Conservation (phyloP, 192 early-diverging fungal species). For the Backusella circina region DNA sequence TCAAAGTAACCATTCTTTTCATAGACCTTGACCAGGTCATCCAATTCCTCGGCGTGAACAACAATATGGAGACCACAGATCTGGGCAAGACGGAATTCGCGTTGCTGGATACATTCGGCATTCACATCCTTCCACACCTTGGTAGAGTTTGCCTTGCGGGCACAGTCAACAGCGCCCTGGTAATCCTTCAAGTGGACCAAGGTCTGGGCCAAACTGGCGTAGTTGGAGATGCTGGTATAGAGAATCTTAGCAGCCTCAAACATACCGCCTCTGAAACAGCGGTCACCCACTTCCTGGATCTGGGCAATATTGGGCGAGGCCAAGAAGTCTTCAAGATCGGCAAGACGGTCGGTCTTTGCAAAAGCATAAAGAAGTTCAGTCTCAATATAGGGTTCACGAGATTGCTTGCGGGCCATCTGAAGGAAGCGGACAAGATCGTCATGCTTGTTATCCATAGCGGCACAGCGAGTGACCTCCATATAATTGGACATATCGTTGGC, state of each 20-base stretch:
- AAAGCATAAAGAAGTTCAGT: conserved; percentile 94
- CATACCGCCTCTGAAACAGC: conserved; percentile 91
- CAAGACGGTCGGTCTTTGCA: conserved; percentile 89
- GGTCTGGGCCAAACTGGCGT: conserved; percentile 96
- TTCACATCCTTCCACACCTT: conserved; percentile 99
- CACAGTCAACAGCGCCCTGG: conserved; percentile 96
- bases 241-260: conserved; percentile 93
- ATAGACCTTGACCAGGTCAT: conserved; percentile 84
- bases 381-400: conserved; percentile 94
- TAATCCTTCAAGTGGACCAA: conserved; percentile 94
- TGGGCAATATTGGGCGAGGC: conserved; percentile 91
- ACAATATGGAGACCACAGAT: conserved; percentile 96
- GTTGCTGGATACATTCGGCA: conserved; percentile 90
- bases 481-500: conserved; percentile 91
- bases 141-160: conserved; percentile 96
- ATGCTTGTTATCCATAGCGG: conserved; percentile 81
- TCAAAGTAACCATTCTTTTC: conserved; percentile 87
- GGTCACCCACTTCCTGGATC: conserved; percentile 89
- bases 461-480: conserved; percentile 82
- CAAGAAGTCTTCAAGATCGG: conserved; percentile 95
- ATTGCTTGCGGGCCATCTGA: conserved; percentile 89
- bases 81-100: conserved; percentile 96
- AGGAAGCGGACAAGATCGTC: conserved; percentile 93
- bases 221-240: conserved; percentile 96
- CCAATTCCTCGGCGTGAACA: conserved; percentile 97